Percentiles rank a stretch among this genome's conserved stretches.
phyloP scores from a whole-genome alignment of 306 rosid species.

The Cicer chorassanicum region DNA sequence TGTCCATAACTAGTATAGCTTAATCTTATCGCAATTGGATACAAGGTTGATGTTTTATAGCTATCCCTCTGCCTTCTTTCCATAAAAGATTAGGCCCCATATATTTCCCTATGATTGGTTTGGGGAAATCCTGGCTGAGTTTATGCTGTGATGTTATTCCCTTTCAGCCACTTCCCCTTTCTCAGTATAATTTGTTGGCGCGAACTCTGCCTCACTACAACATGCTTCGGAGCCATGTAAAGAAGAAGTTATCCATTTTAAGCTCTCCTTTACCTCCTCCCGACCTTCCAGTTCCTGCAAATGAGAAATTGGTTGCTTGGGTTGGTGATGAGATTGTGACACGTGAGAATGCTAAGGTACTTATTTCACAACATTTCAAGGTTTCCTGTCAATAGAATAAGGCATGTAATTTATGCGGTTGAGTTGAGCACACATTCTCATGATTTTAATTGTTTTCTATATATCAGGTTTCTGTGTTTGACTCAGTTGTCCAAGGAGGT shows the following conservation, averaged over 20 bases:
- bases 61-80: background rate
- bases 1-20: constrained; percentile 26
- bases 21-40: constrained; percentile 19
- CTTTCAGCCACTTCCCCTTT: constrained; percentile 73
- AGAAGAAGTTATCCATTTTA: constrained; percentile 55
- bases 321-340: constrained; percentile 85
- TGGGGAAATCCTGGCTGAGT: constrained; percentile 21
- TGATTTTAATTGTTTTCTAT: constrained; percentile 38
- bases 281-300: constrained; percentile 80
- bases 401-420: constrained; percentile 27
- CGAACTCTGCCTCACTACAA: constrained; percentile 81
- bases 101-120: background rate
- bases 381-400: constrained; percentile 21
- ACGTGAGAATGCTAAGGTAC: constrained; percentile 78
- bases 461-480: constrained; percentile 79
- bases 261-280: constrained; percentile 70
- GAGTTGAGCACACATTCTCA: constrained; percentile 30
- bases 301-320: constrained; percentile 84
- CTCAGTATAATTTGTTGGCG: constrained; percentile 67
- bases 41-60: constrained; percentile 8
- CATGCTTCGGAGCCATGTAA: constrained; percentile 66
- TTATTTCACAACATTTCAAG: constrained; percentile 24
- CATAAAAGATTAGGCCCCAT: constrained; percentile 5
- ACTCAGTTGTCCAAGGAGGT: constrained; percentile 80
- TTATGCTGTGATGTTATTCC: constrained; percentile 29